A percentile compares a stretch with the other conserved stretches of the same genome.
Conservation (phyloP, 805 yeast genomes). For the Candida coquimbonensis region DNA sequence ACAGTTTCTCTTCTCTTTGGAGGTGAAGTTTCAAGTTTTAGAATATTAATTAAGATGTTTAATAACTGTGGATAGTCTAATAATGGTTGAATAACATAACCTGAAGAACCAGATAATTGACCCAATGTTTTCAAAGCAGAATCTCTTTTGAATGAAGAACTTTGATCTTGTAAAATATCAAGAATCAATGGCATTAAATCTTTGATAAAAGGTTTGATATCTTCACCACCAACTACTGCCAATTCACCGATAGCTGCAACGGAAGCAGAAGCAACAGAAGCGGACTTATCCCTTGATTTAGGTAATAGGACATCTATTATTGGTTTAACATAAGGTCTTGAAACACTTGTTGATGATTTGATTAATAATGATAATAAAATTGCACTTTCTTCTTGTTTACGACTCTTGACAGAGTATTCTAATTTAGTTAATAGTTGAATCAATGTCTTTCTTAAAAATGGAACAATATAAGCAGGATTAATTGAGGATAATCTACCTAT, state of each 20-base stretch:
- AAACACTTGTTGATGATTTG: constrained; percentile 69
- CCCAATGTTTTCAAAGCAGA: constrained; percentile 87
- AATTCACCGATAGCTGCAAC: constrained; percentile 85
- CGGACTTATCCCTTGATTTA: constrained; percentile 60
- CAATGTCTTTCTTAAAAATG: constrained; percentile 79
- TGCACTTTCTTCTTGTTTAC: constrained; percentile 84
- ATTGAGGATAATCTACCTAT: constrained; percentile 80
- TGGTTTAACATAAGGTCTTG: constrained; percentile 86
- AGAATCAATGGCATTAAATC: constrained; percentile 82
- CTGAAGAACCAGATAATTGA: constrained; percentile 83
- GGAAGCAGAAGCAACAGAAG: constrained; percentile 82
- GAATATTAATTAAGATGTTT: constrained; percentile 71
- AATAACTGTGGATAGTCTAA: constrained; percentile 86
- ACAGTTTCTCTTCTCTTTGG: constrained; percentile 82
- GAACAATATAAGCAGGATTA: constrained; percentile 94
- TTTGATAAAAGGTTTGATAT: constrained; percentile 61
- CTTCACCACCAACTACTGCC: constrained; percentile 83
- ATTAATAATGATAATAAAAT: constrained; percentile 66
- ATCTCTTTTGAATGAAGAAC: constrained; percentile 79
- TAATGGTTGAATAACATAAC: constrained; percentile 91
- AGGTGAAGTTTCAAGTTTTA: constrained; percentile 73
- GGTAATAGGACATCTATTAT: constrained; percentile 81
- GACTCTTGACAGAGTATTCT: constrained; percentile 70
- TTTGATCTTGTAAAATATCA: constrained; percentile 87
- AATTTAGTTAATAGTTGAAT: constrained; percentile 80